Conservation (phyloP, 306 rosid species). For the Cicer chorassanicum region DNA sequence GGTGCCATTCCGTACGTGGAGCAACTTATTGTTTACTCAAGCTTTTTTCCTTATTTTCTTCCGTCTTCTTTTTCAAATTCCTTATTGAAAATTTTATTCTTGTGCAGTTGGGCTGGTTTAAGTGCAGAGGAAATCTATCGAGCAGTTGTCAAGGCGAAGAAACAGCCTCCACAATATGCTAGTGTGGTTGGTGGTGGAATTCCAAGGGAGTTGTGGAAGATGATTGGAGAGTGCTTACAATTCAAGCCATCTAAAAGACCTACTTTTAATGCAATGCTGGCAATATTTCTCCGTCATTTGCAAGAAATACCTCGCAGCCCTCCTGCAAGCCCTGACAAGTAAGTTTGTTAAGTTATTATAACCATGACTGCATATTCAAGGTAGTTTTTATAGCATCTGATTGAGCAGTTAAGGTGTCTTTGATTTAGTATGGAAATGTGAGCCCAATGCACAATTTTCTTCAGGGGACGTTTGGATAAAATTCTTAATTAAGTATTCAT, state of each 20-base stretch:
- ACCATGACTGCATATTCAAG: constrained; percentile 36
- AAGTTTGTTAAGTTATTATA: constrained; percentile 52
- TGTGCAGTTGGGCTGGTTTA: constrained; percentile 95
- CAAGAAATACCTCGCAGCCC: constrained; percentile 95
- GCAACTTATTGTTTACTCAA: constrained; percentile 51
- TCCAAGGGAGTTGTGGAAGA: constrained; percentile 97
- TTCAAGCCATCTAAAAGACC: constrained; percentile 93
- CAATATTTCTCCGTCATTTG: constrained; percentile 90
- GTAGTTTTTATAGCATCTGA: constrained; percentile 37
- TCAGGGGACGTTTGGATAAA: neutral
- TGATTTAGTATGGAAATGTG: constrained; percentile 33
- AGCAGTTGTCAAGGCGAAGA: constrained; percentile 81
- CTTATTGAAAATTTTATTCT: constrained; percentile 45
- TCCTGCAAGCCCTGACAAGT: constrained; percentile 96
- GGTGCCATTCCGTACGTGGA: constrained; percentile 97
- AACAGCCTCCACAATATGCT: constrained; percentile 94
- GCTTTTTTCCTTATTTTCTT: constrained; percentile 42
- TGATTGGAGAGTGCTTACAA: constrained; percentile 98
- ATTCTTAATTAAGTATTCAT: constrained; percentile 1
- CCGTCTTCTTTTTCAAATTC: constrained; percentile 40
- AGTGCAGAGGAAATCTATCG: constrained; percentile 91
- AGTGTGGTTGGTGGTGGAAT: constrained; percentile 98
- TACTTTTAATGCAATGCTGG: constrained; percentile 82
- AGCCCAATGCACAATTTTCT: constrained; percentile 25
- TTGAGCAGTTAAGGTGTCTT: constrained; percentile 33